Conservation (phyloP, 306 rosid genomes). For the Hippophae rhamnoides region DNA sequence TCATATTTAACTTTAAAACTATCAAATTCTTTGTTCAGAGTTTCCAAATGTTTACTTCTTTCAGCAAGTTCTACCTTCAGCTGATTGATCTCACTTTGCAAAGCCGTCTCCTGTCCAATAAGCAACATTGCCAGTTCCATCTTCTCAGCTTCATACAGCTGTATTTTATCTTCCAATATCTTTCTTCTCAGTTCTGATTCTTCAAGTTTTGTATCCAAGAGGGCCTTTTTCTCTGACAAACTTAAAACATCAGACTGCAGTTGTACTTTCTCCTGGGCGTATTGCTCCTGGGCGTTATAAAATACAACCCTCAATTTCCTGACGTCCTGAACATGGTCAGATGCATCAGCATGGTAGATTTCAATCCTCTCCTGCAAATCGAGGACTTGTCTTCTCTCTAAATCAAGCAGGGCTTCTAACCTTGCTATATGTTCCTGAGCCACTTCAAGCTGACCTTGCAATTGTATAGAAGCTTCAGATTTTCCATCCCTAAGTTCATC, state of each 20-base stretch:
- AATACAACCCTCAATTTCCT: slow-evolving; percentile 37
- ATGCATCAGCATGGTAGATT: slow-evolving; percentile 23
- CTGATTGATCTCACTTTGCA: slow-evolving; percentile 39
- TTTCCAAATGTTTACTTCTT: slow-evolving; percentile 31
- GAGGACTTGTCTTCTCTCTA: slow-evolving; percentile 21
- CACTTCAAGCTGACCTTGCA: slow-evolving; percentile 37
- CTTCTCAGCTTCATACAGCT: slow-evolving; percentile 37
- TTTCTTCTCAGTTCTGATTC: slow-evolving; percentile 28
- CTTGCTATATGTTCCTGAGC: slow-evolving; percentile 20
- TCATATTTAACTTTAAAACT: slow-evolving; percentile 39
- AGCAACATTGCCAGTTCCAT: slow-evolving; percentile 33
- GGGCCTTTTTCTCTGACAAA: slow-evolving; percentile 25
- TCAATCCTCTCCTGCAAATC: slow-evolving; percentile 32
- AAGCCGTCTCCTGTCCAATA: slow-evolving; percentile 27
- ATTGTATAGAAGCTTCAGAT: slow-evolving; percentile 15
- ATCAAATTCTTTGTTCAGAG: slow-evolving; percentile 43
- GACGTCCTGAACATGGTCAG: slow-evolving; percentile 26
- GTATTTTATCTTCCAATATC: slow-evolving; percentile 23
- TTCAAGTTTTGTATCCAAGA: slow-evolving; percentile 20
- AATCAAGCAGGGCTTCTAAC: slow-evolving; percentile 27
- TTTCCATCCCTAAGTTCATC: too few species aligned
- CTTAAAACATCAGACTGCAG: slow-evolving; percentile 27
- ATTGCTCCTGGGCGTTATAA: slow-evolving; percentile 23
- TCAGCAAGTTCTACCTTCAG: slow-evolving; percentile 42
- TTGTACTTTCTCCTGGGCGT: slow-evolving; percentile 32